phyloP scores from a whole-genome alignment of 495 filamentous ascomycete species.

The Neurospora sp. region DNA sequence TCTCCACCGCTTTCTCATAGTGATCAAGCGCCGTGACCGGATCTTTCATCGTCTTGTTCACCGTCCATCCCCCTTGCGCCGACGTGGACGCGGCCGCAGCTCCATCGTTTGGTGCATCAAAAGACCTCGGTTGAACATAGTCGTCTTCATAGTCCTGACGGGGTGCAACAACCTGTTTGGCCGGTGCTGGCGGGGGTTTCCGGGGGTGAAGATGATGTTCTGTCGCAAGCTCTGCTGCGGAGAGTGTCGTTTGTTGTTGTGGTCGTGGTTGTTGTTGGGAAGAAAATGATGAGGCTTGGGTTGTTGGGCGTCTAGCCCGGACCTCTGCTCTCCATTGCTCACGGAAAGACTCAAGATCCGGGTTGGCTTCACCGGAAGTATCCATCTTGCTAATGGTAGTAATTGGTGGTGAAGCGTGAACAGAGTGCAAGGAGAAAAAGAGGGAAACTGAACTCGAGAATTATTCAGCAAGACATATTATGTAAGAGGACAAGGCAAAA shows the following conservation, averaged over 20 bases:
- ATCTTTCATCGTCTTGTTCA: slow-evolving; percentile 29
- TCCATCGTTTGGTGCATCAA: slow-evolving; percentile 22
- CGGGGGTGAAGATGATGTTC: background rate
- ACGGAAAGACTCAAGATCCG: slow-evolving; percentile 31
- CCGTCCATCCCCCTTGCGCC: slow-evolving; percentile 6
- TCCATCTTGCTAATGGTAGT: slow-evolving; percentile 9
- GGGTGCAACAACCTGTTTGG: slow-evolving; percentile 5
- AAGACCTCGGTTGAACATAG: slow-evolving; percentile 25
- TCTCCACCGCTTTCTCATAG: slow-evolving; percentile 86
- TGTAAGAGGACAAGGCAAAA: background rate
- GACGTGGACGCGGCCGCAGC: background rate
- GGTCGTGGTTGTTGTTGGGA: slow-evolving; percentile 6
- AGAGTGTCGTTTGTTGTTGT: slow-evolving; percentile 2
- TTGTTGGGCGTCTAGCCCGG: slow-evolving; percentile 9
- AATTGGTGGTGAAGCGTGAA: background rate
- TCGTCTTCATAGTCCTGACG: slow-evolving; percentile 22
- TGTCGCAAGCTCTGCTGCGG: slow-evolving; percentile 3
- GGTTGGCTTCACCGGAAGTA: slow-evolving; percentile 12
- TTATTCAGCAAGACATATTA: background rate
- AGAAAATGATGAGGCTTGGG: background rate
- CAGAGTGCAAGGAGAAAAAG: background rate
- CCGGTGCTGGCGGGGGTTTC: slow-evolving; percentile 9
- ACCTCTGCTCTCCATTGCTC: slow-evolving; percentile 31
- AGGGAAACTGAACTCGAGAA: background rate
- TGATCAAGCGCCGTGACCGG: slow-evolving; percentile 79